Conservation (phyloP, 2,329 filamentous ascomycete species). For the Chalara sp. region DNA sequence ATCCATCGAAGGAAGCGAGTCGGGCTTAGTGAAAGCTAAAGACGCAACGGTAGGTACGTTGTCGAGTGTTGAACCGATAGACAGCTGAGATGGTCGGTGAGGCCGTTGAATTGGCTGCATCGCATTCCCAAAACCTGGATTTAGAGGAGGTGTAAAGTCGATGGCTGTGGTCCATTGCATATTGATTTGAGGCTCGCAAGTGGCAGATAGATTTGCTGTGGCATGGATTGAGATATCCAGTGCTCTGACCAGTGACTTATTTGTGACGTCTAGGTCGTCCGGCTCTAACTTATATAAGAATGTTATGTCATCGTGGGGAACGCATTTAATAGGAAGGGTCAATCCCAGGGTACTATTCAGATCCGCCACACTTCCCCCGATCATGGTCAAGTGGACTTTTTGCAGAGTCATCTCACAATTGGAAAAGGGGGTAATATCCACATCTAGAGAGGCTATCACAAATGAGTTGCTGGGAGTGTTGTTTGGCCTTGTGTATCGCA, state of each 20-base stretch:
- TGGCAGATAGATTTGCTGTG: conserved; percentile 47
- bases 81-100: conserved; percentile 58
- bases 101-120: conserved; percentile 53
- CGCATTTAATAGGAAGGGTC: conserved; percentile 51
- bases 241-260: conserved; percentile 42
- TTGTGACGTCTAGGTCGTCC: conserved; percentile 25
- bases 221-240: conserved; percentile 56
- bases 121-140: conserved; percentile 52
- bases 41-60: conserved; percentile 47
- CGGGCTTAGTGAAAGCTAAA: conserved; percentile 50
- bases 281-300: conserved; percentile 64
- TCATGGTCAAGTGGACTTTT: conserved; percentile 49
- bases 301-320: conserved; percentile 68
- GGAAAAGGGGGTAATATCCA: conserved; percentile 67
- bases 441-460: conserved; percentile 63
- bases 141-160: conserved; percentile 62
- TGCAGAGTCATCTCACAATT: conserved; percentile 59
- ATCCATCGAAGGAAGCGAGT: conserved; percentile 53
- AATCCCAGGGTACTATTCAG: conserved; percentile 44
- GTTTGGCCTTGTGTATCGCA: conserved; percentile 63
- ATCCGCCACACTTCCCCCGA: conserved; percentile 51
- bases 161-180: conserved; percentile 64
- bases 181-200: conserved; percentile 53
- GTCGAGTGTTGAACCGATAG: conserved; percentile 45
- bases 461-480: conserved; percentile 47